A percentile compares a stretch with the other conserved stretches of the same genome.
These are phyloP conservation scores for Cercospora sp. DNA, from an alignment of 2,329 filamentous ascomycete genomes.

Conservation along the genomic window DNA sequence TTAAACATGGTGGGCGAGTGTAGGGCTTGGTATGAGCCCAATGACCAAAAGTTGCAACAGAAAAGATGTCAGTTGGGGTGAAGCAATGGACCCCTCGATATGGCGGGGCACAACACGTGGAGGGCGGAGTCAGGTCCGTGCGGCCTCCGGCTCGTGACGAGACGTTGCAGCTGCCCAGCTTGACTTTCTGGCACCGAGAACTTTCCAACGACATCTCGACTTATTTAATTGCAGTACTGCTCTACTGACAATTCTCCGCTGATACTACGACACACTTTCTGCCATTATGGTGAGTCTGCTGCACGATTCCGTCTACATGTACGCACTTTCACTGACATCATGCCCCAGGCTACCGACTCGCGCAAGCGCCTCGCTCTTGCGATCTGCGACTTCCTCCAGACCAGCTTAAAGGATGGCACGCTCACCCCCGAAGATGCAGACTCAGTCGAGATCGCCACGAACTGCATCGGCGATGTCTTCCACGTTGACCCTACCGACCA, in stretches of 20 bases:
- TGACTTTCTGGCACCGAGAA: background rate
- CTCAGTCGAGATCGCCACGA: conserved; percentile 88
- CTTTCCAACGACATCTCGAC: background rate
- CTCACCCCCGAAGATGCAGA: conserved; percentile 85
- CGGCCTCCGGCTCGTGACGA: background rate
- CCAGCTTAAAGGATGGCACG: conserved; percentile 83
- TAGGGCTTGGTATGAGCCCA: background rate
- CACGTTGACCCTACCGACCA: conserved; percentile 84
- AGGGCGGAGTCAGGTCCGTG: background rate
- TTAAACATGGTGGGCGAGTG: conserved; percentile 69
- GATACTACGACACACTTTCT: background rate
- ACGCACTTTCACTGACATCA: conserved; percentile 12
- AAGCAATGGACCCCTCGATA: conserved; percentile 2
- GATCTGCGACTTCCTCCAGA: conserved; percentile 91
- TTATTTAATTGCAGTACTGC: background rate
- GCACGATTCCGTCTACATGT: background rate
- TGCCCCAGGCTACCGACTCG: conserved; percentile 46
- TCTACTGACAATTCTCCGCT: background rate
- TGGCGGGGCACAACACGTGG: conserved; percentile 1
- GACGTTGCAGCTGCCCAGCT: background rate
- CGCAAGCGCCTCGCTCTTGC: conserved; percentile 92
- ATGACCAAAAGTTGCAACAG: background rate
- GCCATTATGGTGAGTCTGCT: conserved; percentile 10
- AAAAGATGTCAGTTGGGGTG: background rate
- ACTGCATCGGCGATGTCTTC: conserved; percentile 94